Percentiles rank a stretch among this genome's conserved stretches.
These are phyloP conservation scores for Suillus placidus DNA, from an alignment of 768 basidiomycete species.

Conservation along the genomic window DNA sequence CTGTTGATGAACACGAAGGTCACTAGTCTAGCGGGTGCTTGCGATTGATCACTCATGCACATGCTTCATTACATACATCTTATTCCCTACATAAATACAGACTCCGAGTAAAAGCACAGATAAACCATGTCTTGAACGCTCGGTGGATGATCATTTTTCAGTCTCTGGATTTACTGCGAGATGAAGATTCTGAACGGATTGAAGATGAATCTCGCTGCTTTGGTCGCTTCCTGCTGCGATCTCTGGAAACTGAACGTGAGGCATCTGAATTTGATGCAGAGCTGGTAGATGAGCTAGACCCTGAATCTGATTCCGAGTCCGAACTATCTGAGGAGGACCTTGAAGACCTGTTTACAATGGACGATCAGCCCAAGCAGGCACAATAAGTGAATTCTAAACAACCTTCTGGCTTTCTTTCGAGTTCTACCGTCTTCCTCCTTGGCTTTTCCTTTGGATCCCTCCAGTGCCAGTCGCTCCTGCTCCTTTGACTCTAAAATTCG, in stretches of 20 bases:
- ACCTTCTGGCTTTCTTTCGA: slow-evolving; percentile 42
- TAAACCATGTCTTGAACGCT: slow-evolving; percentile 3
- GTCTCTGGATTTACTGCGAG: slow-evolving; percentile 18
- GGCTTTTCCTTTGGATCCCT: slow-evolving; percentile 34
- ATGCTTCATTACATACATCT: slow-evolving; percentile 5
- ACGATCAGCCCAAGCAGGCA: background rate
- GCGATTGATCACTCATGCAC: slow-evolving; percentile 16
- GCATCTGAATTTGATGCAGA: slow-evolving; percentile 39
- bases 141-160: slow-evolving; percentile 13
- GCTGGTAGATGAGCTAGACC: slow-evolving; percentile 26
- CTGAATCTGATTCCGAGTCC: slow-evolving; percentile 38
- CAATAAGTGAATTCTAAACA: slow-evolving; percentile 34
- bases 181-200: slow-evolving; percentile 19
- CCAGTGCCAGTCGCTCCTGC: slow-evolving; percentile 55
- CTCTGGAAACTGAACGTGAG: slow-evolving; percentile 48
- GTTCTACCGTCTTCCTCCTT: slow-evolving; percentile 32
- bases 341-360: slow-evolving; percentile 30
- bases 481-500: slow-evolving; percentile 83
- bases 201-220: slow-evolving; percentile 22
- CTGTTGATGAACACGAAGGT: slow-evolving; percentile 89
- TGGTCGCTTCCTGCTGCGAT: slow-evolving; percentile 44
- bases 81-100: slow-evolving; percentile 18
- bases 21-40: slow-evolving; percentile 37
- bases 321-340: slow-evolving; percentile 46
- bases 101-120: background rate